Evolutionary conservation across 2,329 filamentous ascomycete genomes (phyloP).

Genomic region (Aspergillus oerlinghausenensis): DNA sequence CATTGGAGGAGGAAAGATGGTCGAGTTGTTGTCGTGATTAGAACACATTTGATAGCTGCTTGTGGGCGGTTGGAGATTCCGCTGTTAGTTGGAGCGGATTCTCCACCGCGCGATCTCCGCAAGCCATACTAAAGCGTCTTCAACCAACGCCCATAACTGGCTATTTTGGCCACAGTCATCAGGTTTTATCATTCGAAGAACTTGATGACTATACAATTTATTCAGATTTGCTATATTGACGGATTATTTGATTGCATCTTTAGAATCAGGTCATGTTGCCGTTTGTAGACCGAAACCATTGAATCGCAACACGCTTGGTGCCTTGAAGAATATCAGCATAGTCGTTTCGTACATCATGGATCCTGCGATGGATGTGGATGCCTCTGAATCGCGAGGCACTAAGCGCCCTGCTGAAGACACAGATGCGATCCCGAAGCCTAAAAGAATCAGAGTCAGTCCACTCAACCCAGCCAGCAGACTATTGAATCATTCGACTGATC

Average conservation of each 20-base stretch:
- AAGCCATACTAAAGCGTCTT: neutral
- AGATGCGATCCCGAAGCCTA: slow-evolving; percentile 38
- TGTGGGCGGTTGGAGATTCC: neutral
- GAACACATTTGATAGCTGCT: neutral
- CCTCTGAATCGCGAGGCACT: slow-evolving; percentile 32
- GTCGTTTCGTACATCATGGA: slow-evolving; percentile 21
- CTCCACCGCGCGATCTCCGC: neutral
- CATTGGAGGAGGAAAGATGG: slow-evolving; percentile 9
- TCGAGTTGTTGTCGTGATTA: neutral
- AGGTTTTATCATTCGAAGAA: neutral
- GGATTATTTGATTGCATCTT: neutral
- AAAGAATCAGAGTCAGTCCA: slow-evolving; percentile 42
- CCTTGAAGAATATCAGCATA: neutral
- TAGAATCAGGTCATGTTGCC: neutral
- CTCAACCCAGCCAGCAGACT: neutral
- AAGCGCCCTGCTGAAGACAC: slow-evolving; percentile 50
- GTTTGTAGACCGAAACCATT: neutral
- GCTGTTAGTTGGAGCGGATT: neutral
- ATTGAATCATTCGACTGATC: slow-evolving; percentile 11
- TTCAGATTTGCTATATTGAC: neutral
- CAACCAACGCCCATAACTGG: neutral
- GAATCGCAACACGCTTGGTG: neutral
- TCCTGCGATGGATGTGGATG: slow-evolving; percentile 44
- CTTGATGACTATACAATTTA: neutral
- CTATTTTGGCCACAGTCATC: neutral